These are phyloP conservation scores for Aspergillus cejpii DNA, from an alignment of 2,329 filamentous ascomycete genomes.

Conservation along the genomic window DNA sequence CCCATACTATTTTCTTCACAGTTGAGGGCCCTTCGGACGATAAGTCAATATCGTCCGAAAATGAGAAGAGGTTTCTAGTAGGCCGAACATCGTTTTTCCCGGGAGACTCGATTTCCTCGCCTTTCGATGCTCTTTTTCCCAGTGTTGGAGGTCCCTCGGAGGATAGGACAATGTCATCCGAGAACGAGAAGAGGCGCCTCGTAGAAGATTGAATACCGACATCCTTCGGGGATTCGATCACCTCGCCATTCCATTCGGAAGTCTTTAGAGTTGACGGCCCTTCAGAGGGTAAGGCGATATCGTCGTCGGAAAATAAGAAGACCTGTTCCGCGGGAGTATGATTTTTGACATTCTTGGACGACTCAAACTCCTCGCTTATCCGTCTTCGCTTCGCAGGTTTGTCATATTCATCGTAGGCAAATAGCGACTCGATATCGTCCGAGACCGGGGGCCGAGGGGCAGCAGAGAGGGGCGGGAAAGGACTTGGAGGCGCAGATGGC, in stretches of 20 bases:
- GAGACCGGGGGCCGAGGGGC: slow-evolving; percentile 15
- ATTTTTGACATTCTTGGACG: background rate
- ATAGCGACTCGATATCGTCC: slow-evolving; percentile 26
- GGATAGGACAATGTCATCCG: no score
- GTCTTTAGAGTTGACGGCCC: background rate
- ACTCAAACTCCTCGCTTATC: slow-evolving; percentile 20
- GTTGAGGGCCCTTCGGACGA: slow-evolving; percentile 6
- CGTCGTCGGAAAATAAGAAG: slow-evolving; percentile 29
- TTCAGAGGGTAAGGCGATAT: slow-evolving; percentile 15
- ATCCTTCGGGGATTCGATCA: slow-evolving; percentile 6
- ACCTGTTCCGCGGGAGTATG: slow-evolving; percentile 8
- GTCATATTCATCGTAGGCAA: slow-evolving; percentile 23
- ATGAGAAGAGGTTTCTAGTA: slow-evolving; percentile 14
- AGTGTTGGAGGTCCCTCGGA: no score
- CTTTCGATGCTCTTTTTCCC: no score
- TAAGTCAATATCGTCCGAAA: slow-evolving; percentile 25
- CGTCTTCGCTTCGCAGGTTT: slow-evolving; percentile 30
- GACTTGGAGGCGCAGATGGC: slow-evolving; percentile 5
- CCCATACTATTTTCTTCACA: slow-evolving; percentile 5
- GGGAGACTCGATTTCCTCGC: no score
- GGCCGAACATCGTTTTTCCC: no score
- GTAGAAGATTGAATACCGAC: no score
- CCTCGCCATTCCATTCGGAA: slow-evolving; percentile 17
- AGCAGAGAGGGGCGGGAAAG: slow-evolving; percentile 7
- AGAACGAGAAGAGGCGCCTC: no score